Base-by-base conservation (phyloP, 1,284 basidiomycete species). In the Rhizoctonia solani region DNA sequence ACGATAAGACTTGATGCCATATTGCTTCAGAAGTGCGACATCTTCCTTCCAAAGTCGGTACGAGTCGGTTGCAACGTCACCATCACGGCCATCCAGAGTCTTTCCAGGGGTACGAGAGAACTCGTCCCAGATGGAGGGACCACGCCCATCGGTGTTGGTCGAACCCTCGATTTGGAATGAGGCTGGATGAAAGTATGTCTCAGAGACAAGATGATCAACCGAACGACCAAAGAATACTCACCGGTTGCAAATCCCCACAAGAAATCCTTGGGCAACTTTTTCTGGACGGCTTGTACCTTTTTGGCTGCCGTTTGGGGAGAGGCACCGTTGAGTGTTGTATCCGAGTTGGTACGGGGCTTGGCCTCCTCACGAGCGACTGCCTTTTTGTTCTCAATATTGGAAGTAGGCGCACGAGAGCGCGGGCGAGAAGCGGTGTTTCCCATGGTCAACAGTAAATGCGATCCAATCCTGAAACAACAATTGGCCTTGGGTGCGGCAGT, bases 181-280 rank as follows among this genome's bases (percentile, higher is more conserved):
- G 25, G 85, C 86, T 68, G 58, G 19, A 66, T 68, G 59, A n/a
- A n/a, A n/a, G n/a, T n/a, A 30, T 58, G 67, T 29, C 34, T 29
- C 34, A 41, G 53, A 30, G 66, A 42, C 27, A 29, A 58, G 27
- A 47, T 11, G 30, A 54, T 41, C 30, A 44, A 44, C n/a, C 5
- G 11, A 27, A 29, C 3, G 27, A 55, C 11, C 34, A 63, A 30
- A 25, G 47, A n/a, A 44, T 30, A 75, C 79, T 73, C 69, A 83
- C 87, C 87, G 19, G 89, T 89, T 3, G 87, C 86, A 72, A 87
- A 88, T 56, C 87, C 88, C 82, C 86, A 89, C 56, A 87, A 77
- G 74, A 90, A 90, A 72, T 85, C 82, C 63, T 79, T 79, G 37
- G 84, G 78, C 16, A 81, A 74, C 71, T 70, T 70, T 41, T 69